Percentiles rank a stretch among this genome's conserved stretches.
phyloP scores from a whole-genome alignment of 805 yeast genomes.

The Lachancea cidri region DNA sequence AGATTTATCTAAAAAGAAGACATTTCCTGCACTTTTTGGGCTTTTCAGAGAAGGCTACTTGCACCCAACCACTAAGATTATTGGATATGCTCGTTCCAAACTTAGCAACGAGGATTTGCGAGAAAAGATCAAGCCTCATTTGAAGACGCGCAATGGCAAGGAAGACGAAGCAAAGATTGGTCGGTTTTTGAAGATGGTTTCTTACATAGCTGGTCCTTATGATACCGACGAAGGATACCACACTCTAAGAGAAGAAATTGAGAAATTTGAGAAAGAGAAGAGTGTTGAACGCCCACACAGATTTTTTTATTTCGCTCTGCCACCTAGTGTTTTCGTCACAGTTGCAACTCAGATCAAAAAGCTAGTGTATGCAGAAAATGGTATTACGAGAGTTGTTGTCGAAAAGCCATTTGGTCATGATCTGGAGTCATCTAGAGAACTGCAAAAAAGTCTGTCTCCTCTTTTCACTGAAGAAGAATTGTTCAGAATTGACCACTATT shows the following conservation, averaged over 20 bases:
- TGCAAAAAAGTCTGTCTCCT: slow-evolving; percentile 77
- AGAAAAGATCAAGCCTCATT: slow-evolving; percentile 56
- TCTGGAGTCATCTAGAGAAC: slow-evolving; percentile 65
- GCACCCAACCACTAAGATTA: slow-evolving; percentile 62
- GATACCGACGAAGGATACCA: slow-evolving; percentile 73
- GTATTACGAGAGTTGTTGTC: slow-evolving; percentile 75
- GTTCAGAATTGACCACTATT: slow-evolving; percentile 93
- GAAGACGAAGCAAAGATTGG: slow-evolving; percentile 41
- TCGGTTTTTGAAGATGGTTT: slow-evolving; percentile 58
- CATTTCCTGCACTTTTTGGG: slow-evolving; percentile 83
- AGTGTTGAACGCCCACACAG: slow-evolving; percentile 58
- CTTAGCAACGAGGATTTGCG: slow-evolving; percentile 63
- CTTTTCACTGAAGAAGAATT: slow-evolving; percentile 86
- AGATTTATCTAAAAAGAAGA: slow-evolving; percentile 91
- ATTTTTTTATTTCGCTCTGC: slow-evolving; percentile 87
- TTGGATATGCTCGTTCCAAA: slow-evolving; percentile 90
- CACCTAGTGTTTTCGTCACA: slow-evolving; percentile 82
- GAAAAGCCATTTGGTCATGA: slow-evolving; percentile 98
- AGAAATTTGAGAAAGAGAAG: slow-evolving; percentile 49
- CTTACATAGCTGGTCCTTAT: slow-evolving; percentile 75
- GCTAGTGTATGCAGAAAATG: slow-evolving; percentile 60
- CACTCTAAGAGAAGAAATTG: slow-evolving; percentile 49
- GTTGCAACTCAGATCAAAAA: slow-evolving; percentile 73
- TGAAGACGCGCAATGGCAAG: slow-evolving; percentile 49
- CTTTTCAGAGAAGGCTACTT: slow-evolving; percentile 71